These are phyloP conservation scores for Termitomyces sp. DNA, from an alignment of 768 basidiomycete genomes.

Conservation along the genomic window DNA sequence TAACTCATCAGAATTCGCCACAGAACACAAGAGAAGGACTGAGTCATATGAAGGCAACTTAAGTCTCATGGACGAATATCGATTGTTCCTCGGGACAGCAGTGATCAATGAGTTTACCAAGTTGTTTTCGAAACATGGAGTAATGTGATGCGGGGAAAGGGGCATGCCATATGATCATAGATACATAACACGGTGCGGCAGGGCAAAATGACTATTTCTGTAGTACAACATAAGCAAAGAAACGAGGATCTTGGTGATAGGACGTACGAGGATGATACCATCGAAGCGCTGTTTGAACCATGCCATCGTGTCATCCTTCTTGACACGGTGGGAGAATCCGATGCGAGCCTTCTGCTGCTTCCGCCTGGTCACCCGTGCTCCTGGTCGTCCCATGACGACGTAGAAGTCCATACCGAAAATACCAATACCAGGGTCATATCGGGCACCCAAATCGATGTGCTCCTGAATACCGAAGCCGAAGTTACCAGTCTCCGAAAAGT, in stretches of 20 bases:
- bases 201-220: slow-evolving; percentile 16
- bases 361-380: slow-evolving; percentile 84
- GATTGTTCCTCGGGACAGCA: background rate
- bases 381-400: slow-evolving; percentile 95
- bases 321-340: slow-evolving; percentile 85
- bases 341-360: slow-evolving; percentile 84
- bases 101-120: background rate
- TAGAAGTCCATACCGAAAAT: slow-evolving; percentile 99
- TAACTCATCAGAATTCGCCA: background rate
- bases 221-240: background rate
- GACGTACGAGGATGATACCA: slow-evolving; percentile 86
- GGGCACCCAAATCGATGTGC: slow-evolving; percentile 98
- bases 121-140: slow-evolving; percentile 3
- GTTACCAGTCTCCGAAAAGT: slow-evolving; percentile 99
- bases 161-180: slow-evolving; percentile 19
- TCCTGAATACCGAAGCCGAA: slow-evolving; percentile 99
- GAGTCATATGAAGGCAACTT: no score
- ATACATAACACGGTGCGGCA: slow-evolving; percentile 14
- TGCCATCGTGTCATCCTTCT: slow-evolving; percentile 92
- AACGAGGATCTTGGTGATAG: background rate
- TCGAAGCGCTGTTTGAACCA: slow-evolving; percentile 99
- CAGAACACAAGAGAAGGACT: background rate
- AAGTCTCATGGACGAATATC: background rate
- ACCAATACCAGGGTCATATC: slow-evolving; percentile 98
- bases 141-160: slow-evolving; percentile 9